Percentiles rank a stretch among this genome's conserved stretches.
These are phyloP conservation scores for Marasmius sp. DNA, from an alignment of 1,284 basidiomycete genomes.

Conservation along the genomic window DNA sequence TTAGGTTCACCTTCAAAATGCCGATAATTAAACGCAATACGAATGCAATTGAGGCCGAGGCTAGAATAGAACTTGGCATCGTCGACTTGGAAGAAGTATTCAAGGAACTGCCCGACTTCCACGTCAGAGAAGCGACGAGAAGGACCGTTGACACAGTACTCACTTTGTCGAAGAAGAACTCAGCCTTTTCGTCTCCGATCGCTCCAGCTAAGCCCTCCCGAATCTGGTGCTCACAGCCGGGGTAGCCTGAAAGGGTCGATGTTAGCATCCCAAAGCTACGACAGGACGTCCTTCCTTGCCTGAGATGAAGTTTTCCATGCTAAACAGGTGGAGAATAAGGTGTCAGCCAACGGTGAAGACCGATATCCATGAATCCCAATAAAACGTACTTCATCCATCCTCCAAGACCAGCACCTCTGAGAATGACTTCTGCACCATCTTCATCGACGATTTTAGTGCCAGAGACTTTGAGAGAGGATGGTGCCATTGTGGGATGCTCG, in stretches of 20 bases:
- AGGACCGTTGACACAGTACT: background rate
- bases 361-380: background rate
- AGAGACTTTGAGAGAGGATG: constrained; percentile 51
- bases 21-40: constrained; percentile 65
- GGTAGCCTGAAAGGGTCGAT: constrained; percentile 39
- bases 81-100: constrained; percentile 71
- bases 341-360: too few species aligned
- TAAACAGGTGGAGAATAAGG: constrained; percentile 14
- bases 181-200: constrained; percentile 66
- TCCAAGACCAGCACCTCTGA: constrained; percentile 68
- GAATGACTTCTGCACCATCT: constrained; percentile 53
- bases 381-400: constrained; percentile 67
- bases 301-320: constrained; percentile 67
- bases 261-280: background rate
- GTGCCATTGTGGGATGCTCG: background rate
- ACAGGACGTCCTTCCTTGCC: constrained; percentile 35
- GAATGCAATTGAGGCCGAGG: constrained; percentile 71
- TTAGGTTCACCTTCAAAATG: constrained; percentile 56
- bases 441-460: constrained; percentile 60
- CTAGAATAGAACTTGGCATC: constrained; percentile 71
- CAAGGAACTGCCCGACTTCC: constrained; percentile 51
- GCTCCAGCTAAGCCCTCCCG: constrained; percentile 65
- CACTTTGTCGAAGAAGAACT: constrained; percentile 79
- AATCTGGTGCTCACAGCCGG: constrained; percentile 65
- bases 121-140: background rate